Evolutionary conservation across 495 filamentous ascomycete genomes (phyloP), one percentile per base, ranked within the genome.

Genomic region (Talaromyces ruber): DNA sequence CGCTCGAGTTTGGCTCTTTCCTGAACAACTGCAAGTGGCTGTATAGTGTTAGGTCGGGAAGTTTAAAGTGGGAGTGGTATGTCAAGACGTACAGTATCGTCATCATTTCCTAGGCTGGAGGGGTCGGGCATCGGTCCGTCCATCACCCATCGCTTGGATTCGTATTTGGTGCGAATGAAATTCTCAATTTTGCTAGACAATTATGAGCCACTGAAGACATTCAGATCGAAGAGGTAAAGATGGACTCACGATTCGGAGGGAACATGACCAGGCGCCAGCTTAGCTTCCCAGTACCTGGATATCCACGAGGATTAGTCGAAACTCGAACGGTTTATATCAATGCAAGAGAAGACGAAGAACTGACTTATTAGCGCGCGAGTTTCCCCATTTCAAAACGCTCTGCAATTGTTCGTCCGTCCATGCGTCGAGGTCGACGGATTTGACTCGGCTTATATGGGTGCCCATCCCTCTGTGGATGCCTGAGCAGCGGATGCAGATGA

Each of bases 391-490:
- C 60, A 98, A 65, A 58, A 98, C 86, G 70, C 89, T 96, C 68
- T 93, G 87, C 62, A 97, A 74, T 79, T 98, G 95, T 74, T 98
- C 95, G 75, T 98, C 94, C 61, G 93, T 98, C 94, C 94, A 98
- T 7, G 92, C 84, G 75, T 98, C 94, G 34, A 98, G 82, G 72
- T 98, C 95, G 64, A 98, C 94, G 3, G 92, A 97, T 72, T 98
- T 98, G 69, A 98, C 95, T 72, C 91, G 84, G 72, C 91, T 96
- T 71, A 98, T 97, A 77, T 98, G 94, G 51, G 94, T 98, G 68
- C 94, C 94, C 92, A 98, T 97, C 51, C 93, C 92, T 67, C 94
- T 88, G 76, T 98, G 94, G 68, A 98, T 97, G 65, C 94, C 94
- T 8, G 95, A 98, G 73, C 94, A 98, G 62, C 93, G 89, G 70